Conservation (phyloP, 2,329 filamentous ascomycete genomes). For the Alternaria panax region DNA sequence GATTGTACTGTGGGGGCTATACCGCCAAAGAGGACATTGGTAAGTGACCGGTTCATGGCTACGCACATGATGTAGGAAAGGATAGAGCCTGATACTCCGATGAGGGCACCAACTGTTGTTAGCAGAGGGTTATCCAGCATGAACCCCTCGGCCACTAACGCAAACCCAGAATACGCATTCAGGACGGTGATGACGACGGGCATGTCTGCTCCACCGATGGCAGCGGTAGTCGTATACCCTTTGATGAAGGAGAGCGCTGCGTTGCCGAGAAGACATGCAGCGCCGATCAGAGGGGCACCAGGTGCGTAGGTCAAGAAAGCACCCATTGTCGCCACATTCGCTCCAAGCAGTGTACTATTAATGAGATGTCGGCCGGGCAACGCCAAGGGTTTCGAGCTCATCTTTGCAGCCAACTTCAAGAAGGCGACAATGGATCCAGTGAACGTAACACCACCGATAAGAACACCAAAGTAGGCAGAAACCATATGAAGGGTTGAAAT, state of each 20-base stretch:
- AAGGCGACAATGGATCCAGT: conserved; percentile 91
- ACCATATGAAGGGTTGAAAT: conserved; percentile 82
- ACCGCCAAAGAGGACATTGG: conserved; percentile 87
- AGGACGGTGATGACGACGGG: conserved; percentile 89
- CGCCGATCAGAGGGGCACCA: conserved; percentile 78
- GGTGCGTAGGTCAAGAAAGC: conserved; percentile 84
- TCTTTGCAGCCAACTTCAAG: conserved; percentile 81
- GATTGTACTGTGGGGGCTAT: conserved; percentile 69
- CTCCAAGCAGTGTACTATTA: conserved; percentile 76
- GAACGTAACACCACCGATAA: conserved; percentile 88
- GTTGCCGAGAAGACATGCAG: conserved; percentile 77
- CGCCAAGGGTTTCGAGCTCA: conserved; percentile 77
- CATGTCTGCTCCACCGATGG: conserved; percentile 94
- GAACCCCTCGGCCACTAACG: conserved; percentile 86
- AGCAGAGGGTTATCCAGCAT: conserved; percentile 89
- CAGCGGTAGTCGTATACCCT: conserved; percentile 85
- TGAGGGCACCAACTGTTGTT: conserved; percentile 84
- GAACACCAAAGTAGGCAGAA: conserved; percentile 82
- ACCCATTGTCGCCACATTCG: conserved; percentile 83
- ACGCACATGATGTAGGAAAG: conserved; percentile 74
- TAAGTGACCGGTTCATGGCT: conserved; percentile 90
- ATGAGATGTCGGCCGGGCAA: conserved; percentile 78
- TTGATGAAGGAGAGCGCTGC: conserved; percentile 82
- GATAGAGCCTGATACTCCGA: conserved; percentile 87
- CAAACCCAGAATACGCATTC: conserved; percentile 91